phyloP scores from a whole-genome alignment of 2,329 filamentous ascomycete species.

The Beauveria sp. region DNA sequence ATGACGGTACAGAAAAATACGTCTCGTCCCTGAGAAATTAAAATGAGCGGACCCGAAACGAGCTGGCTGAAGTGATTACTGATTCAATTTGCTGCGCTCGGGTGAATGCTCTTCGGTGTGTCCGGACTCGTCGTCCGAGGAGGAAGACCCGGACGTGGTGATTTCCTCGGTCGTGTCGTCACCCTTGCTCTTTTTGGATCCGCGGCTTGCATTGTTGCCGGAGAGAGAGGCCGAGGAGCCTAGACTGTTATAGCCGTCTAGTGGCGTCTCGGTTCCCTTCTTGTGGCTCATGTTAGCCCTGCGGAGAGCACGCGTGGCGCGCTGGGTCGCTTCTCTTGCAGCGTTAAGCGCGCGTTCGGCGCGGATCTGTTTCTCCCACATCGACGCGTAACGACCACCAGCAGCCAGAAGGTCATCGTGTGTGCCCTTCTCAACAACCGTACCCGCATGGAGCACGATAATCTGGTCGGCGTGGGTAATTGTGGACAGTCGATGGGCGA shows the following conservation, averaged over 20 bases:
- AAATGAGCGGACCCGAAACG: not conserved
- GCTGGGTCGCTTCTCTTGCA: conserved; percentile 28
- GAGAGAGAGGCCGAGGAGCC: conserved; percentile 36
- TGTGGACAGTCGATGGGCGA: conserved; percentile 81
- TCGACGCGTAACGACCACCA: conserved; percentile 68
- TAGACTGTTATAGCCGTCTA: conserved; percentile 39
- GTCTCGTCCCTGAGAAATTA: not conserved
- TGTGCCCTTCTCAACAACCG: conserved; percentile 68
- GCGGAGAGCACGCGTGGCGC: conserved; percentile 31
- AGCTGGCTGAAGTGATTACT: not conserved
- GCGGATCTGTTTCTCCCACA: conserved; percentile 86
- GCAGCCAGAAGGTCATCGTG: conserved; percentile 67
- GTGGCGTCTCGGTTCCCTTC: conserved; percentile 32
- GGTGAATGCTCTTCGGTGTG: conserved; percentile 22
- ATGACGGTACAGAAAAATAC: conserved; percentile 3
- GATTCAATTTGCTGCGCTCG: conserved; percentile 14
- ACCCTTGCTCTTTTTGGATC: conserved; percentile 22
- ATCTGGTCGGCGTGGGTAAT: conserved; percentile 85
- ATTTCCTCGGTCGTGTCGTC: conserved; percentile 23
- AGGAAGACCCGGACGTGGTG: conserved; percentile 19
- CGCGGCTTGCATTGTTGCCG: conserved; percentile 23
- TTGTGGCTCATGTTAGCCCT: conserved; percentile 41
- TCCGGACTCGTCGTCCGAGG: conserved; percentile 32
- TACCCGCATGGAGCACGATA: conserved; percentile 68
- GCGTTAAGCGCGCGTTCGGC: conserved; percentile 55